These are phyloP conservation scores for Yamadazyma laniorum DNA, from an alignment of 805 yeast species.

Conservation along the genomic window DNA sequence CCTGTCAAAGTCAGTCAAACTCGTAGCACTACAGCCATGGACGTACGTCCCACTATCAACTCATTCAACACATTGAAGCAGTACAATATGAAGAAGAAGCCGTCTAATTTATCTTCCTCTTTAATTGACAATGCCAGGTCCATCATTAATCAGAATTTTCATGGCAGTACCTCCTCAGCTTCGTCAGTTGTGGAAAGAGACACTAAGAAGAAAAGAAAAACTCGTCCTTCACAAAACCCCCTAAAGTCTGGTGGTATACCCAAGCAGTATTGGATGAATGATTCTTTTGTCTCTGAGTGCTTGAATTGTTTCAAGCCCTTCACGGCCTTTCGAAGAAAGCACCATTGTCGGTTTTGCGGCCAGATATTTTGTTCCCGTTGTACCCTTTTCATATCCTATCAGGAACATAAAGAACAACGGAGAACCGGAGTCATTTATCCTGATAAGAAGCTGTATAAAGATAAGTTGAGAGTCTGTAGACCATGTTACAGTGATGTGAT, in stretches of 20 bases:
- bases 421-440: conserved; percentile 16
- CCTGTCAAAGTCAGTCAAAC: conserved; percentile 19
- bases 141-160: conserved; percentile 29
- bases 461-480: conserved; percentile 73
- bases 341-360: conserved; percentile 95
- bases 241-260: conserved; percentile 54
- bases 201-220: conserved; percentile 28
- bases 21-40: neutral
- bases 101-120: conserved; percentile 32
- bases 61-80: conserved; percentile 23
- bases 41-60: neutral
- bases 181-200: conserved; percentile 23
- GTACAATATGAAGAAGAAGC: conserved; percentile 21
- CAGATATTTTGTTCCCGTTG: conserved; percentile 89
- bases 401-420: conserved; percentile 40
- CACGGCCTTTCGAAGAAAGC: conserved; percentile 84
- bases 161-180: conserved; percentile 28
- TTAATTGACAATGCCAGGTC: conserved; percentile 39
- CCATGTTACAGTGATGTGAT: conserved; percentile 75
- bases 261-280: conserved; percentile 93
- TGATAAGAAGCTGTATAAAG: conserved; percentile 50
- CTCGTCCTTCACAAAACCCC: conserved; percentile 38
- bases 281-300: conserved; percentile 86
- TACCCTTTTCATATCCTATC: conserved; percentile 68
- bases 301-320: conserved; percentile 78